A percentile compares a stretch with the other conserved stretches of the same genome.
Conservation (phyloP, 2,329 filamentous ascomycete species). For the Neopestalotiopsis sp. region DNA sequence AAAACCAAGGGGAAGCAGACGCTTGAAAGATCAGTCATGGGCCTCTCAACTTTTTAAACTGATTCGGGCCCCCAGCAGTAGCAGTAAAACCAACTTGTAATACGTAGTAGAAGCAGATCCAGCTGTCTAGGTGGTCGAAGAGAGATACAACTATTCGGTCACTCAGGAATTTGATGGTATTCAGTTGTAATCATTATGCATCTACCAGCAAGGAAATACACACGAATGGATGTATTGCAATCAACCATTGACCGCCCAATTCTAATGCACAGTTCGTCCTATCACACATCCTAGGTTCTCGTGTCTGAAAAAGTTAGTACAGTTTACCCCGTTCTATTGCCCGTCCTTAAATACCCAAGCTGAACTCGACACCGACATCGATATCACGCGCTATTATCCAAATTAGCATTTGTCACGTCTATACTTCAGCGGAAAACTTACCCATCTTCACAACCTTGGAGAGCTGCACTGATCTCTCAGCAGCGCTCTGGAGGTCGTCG, state of each 20-base stretch:
- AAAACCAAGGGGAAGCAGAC: no score
- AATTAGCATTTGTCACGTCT: constrained; percentile 27
- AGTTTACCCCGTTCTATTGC: constrained; percentile 32
- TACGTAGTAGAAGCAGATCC: no score
- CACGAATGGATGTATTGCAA: constrained; percentile 20
- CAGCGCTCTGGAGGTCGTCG: constrained; percentile 94
- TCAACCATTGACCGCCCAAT: constrained; percentile 19
- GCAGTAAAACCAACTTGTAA: no score
- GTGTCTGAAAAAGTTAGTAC: constrained; percentile 41
- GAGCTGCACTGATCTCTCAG: constrained; percentile 98
- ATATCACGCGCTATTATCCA: constrained; percentile 78
- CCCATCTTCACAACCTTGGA: constrained; percentile 99
- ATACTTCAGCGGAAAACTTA: constrained; percentile 51
- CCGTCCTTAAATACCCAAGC: constrained; percentile 80
- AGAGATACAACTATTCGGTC: background rate
- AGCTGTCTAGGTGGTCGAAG: background rate
- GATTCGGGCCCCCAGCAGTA: no score
- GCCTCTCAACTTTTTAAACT: no score
- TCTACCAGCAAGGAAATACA: constrained; percentile 11
- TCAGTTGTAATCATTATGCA: constrained; percentile 20
- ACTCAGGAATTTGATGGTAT: constrained; percentile 14
- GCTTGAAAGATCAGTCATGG: no score
- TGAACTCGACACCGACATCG: constrained; percentile 95
- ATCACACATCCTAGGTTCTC: constrained; percentile 22
- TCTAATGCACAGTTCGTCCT: constrained; percentile 22